Percentiles rank a stretch among this genome's conserved stretches.
Evolutionary conservation across 177 flowering plant species (phyloP).

Genomic region (Vitis hybrid): DNA sequence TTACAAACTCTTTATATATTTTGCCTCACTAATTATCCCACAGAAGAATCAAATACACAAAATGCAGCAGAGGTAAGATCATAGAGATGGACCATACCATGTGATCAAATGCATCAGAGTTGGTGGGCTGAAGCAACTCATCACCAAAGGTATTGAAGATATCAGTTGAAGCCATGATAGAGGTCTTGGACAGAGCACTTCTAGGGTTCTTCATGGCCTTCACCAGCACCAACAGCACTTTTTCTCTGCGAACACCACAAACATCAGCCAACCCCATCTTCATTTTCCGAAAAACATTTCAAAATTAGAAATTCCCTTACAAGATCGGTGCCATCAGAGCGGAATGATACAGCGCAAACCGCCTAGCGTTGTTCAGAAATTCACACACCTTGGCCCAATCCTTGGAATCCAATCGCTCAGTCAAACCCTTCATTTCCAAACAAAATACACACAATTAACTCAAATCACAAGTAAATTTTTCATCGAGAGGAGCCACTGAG

Average conservation of each 20-base stretch:
- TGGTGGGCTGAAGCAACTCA: conserved; percentile 42
- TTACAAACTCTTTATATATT: too few species aligned
- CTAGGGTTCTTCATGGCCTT: conserved; percentile 95
- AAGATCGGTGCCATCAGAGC: conserved; percentile 52
- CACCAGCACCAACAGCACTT: conserved; percentile 55
- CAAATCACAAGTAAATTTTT: neutral
- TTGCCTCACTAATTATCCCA: neutral
- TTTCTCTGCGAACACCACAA: conserved; percentile 46
- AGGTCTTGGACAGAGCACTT: conserved; percentile 85
- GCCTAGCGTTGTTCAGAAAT: conserved; percentile 64
- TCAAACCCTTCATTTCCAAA: conserved; percentile 42
- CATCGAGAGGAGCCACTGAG: too few species aligned
- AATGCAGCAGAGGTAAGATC: neutral
- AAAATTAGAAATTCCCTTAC: conserved; percentile 36
- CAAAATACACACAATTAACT: neutral
- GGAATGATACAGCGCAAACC: conserved; percentile 67
- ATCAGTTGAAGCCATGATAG: conserved; percentile 91
- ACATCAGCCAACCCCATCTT: neutral
- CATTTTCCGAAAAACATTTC: neutral
- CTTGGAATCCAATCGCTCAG: conserved; percentile 70
- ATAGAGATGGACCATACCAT: conserved; percentile 41
- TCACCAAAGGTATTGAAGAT: conserved; percentile 63
- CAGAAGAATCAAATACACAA: neutral
- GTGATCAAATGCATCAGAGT: conserved; percentile 57
- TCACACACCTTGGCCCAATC: conserved; percentile 82